These are phyloP conservation scores for Botryosphaeria dothidea DNA, from an alignment of 2,329 filamentous ascomycete genomes.

Conservation along the genomic window DNA sequence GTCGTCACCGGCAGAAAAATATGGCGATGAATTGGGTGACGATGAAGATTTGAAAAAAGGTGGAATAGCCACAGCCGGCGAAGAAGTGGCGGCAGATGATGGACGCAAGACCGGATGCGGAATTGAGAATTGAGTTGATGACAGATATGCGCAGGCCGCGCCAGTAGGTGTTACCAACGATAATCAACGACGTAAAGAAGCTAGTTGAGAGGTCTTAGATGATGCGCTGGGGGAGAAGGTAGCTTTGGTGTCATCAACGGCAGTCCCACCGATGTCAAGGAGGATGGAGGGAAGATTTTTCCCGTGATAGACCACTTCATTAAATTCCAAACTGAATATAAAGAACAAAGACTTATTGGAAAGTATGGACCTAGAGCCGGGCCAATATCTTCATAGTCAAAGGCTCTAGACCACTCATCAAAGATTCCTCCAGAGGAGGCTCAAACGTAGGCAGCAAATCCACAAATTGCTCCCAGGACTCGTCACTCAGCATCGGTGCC, in stretches of 20 bases:
- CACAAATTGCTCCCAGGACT: background rate
- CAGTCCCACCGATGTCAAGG: constrained; percentile 24
- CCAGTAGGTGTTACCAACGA: constrained; percentile 29
- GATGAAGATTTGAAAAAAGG: constrained; percentile 28
- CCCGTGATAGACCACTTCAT: too few relatives aligned
- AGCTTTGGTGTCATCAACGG: constrained; percentile 21
- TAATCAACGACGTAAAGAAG: constrained; percentile 24
- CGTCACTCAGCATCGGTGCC: background rate
- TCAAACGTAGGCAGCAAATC: background rate
- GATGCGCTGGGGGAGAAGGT: constrained; percentile 28
- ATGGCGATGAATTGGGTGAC: constrained; percentile 46
- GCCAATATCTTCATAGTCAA: too few relatives aligned
- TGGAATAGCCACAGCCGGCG: constrained; percentile 24
- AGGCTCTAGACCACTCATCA: too few relatives aligned
- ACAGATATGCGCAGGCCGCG: constrained; percentile 24
- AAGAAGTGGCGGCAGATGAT: constrained; percentile 27
- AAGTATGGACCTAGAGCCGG: too few relatives aligned
- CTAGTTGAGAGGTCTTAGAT: constrained; percentile 28
- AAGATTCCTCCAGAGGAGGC: background rate
- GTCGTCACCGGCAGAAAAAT: constrained; percentile 55
- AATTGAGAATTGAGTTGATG: constrained; percentile 29
- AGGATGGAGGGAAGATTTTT: too few relatives aligned
- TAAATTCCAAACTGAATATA: too few relatives aligned
- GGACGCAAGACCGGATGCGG: constrained; percentile 27
- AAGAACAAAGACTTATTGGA: too few relatives aligned